Conservation (phyloP, 306 rosid genomes). For the Castanea mollissima region DNA sequence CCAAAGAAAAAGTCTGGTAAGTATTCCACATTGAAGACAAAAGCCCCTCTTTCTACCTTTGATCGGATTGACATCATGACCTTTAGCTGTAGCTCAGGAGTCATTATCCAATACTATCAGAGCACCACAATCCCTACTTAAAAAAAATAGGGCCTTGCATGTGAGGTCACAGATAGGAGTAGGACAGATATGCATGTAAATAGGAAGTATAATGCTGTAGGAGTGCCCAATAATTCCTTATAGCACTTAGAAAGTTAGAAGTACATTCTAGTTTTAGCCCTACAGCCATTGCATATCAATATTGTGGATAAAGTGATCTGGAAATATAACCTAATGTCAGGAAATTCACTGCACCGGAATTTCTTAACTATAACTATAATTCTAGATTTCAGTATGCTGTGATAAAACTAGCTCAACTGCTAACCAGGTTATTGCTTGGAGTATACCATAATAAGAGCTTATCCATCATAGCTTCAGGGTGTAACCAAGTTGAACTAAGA, state of each 20-base stretch:
- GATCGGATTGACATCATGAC: conserved; percentile 29
- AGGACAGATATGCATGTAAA: background rate
- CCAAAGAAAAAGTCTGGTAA: conserved; percentile 52
- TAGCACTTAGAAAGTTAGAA: background rate
- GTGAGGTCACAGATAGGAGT: background rate
- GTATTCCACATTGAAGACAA: conserved; percentile 15
- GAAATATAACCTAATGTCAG: background rate
- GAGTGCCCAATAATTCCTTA: background rate
- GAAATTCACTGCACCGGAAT: no score
- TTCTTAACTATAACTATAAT: no score
- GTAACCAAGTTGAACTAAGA: background rate
- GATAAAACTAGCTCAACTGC: no score
- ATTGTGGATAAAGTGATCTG: background rate
- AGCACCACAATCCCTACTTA: background rate
- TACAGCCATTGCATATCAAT: background rate
- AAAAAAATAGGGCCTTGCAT: background rate
- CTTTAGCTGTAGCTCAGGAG: background rate
- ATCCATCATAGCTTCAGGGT: background rate
- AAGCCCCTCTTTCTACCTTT: conserved; percentile 1
- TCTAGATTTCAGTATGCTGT: no score
- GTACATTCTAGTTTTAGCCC: background rate
- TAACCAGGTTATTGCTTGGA: background rate
- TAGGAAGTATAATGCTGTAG: background rate
- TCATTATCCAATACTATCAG: background rate
- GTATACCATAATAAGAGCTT: background rate